Percentiles rank a stretch among this genome's conserved stretches.
phyloP scores from a whole-genome alignment of 495 filamentous ascomycete genomes.

The Trichoderma asperelloides region DNA sequence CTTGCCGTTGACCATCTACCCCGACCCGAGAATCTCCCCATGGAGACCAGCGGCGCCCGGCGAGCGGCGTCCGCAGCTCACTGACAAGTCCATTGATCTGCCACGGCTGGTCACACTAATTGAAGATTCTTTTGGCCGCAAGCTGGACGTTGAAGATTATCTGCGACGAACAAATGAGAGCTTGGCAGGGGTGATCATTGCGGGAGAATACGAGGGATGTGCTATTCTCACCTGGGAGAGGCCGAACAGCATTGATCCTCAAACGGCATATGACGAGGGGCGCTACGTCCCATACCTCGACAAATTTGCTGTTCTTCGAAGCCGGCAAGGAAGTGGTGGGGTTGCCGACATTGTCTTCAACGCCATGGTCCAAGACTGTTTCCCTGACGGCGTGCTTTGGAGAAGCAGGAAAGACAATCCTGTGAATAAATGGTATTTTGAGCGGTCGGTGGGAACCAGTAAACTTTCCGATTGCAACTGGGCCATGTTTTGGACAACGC shows the following conservation, averaged over 20 bases:
- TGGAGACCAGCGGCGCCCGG: slow-evolving; percentile 58
- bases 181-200: slow-evolving; percentile 85
- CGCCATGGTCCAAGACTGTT: slow-evolving; percentile 82
- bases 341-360: slow-evolving; percentile 95
- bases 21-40: slow-evolving; percentile 48
- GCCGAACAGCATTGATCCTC: slow-evolving; percentile 49
- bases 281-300: slow-evolving; percentile 87
- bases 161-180: slow-evolving; percentile 64
- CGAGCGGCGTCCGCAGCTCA: slow-evolving; percentile 48
- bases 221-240: slow-evolving; percentile 93
- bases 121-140: slow-evolving; percentile 85
- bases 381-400: slow-evolving; percentile 75
- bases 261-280: slow-evolving; percentile 41
- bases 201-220: slow-evolving; percentile 92
- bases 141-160: slow-evolving; percentile 76
- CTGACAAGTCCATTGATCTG: slow-evolving; percentile 73
- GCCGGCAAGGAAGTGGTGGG: slow-evolving; percentile 80
- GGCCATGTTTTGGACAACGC: slow-evolving; percentile 98
- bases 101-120: slow-evolving; percentile 77
- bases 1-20: slow-evolving; percentile 78
- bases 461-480: slow-evolving; percentile 71
- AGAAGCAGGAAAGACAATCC: slow-evolving; percentile 71
- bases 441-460: slow-evolving; percentile 71
- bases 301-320: slow-evolving; percentile 90
- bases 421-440: slow-evolving; percentile 95